These are phyloP conservation scores for Suillus placidus DNA, from an alignment of 768 basidiomycete genomes.

Conservation along the genomic window DNA sequence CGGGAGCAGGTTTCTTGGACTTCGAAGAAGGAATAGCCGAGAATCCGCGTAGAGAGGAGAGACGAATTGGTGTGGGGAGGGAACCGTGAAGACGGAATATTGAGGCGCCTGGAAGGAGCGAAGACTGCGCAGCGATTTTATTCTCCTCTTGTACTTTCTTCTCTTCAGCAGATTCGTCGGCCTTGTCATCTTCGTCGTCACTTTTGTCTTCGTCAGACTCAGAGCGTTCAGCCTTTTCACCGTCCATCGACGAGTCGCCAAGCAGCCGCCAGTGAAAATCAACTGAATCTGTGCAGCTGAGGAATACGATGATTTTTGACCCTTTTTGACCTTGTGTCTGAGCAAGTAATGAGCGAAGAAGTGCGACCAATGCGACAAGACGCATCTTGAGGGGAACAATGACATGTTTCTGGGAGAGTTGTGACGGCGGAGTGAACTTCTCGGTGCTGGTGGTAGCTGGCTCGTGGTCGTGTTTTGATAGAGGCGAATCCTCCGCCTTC, in stretches of 20 bases:
- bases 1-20: constrained; percentile 30
- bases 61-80: constrained; percentile 76
- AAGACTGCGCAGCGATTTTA: constrained; percentile 59
- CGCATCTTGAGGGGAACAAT: constrained; percentile 91
- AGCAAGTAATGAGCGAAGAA: constrained; percentile 79
- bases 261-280: constrained; percentile 94
- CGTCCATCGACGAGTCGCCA: constrained; percentile 70
- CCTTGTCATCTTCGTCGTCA: constrained; percentile 29
- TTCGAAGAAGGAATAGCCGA: constrained; percentile 46
- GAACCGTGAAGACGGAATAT: constrained; percentile 95
- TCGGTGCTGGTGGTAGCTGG: constrained; percentile 36
- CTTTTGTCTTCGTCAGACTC: constrained; percentile 22
- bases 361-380: constrained; percentile 86
- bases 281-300: constrained; percentile 97
- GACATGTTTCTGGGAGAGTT: constrained; percentile 89
- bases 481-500: constrained; percentile 15
- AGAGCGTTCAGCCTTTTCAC: constrained; percentile 26
- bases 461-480: constrained; percentile 25
- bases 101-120: constrained; percentile 79
- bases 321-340: constrained; percentile 55
- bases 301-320: constrained; percentile 88
- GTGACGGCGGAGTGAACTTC: constrained; percentile 92
- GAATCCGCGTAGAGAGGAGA: constrained; percentile 83
- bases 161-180: constrained; percentile 28
- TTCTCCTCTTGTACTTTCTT: constrained; percentile 34